Conservation (phyloP, 2,329 filamentous ascomycete genomes). For the Neonectria punicea region DNA sequence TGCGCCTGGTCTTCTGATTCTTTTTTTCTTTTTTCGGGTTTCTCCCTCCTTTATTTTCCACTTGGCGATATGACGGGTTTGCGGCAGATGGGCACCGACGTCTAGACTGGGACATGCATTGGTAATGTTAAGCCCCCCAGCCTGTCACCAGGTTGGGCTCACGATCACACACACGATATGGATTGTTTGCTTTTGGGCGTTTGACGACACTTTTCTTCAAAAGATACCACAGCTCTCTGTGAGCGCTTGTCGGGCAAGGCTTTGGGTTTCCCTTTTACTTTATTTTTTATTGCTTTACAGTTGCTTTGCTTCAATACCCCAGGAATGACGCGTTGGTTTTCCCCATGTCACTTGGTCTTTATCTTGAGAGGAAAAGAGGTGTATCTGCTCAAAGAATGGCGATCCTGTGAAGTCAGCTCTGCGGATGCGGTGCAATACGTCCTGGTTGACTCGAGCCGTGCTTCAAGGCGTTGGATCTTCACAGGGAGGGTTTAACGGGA, state of each 20-base stretch:
- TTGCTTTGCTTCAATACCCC: constrained; percentile 25
- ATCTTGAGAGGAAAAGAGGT: not conserved
- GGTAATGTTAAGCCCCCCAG: constrained; percentile 34
- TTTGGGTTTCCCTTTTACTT: constrained; percentile 15
- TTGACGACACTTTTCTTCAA: constrained; percentile 39
- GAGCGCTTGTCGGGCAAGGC: constrained; percentile 21
- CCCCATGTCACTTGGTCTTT: constrained; percentile 5
- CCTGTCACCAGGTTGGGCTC: constrained; percentile 40
- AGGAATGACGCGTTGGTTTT: constrained; percentile 19
- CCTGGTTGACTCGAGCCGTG: constrained; percentile 12
- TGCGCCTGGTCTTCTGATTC: constrained; percentile 59
- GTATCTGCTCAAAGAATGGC: not conserved
- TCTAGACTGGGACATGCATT: constrained; percentile 41
- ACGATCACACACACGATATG: constrained; percentile 37
- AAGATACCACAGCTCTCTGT: constrained; percentile 43
- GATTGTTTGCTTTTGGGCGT: constrained; percentile 37
- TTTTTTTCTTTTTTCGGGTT: constrained; percentile 6
- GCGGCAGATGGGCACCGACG: constrained; percentile 29
- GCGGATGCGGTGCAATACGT: constrained; percentile 5
- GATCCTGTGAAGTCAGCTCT: constrained; percentile 5
- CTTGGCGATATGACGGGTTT: constrained; percentile 16
- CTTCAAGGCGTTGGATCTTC: not conserved
- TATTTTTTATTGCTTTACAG: constrained; percentile 1
- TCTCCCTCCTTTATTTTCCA: not conserved
- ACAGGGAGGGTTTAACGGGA: constrained; percentile 6